Conservation (phyloP, 495 filamentous ascomycete species). For the Talaromyces adpressus region DNA sequence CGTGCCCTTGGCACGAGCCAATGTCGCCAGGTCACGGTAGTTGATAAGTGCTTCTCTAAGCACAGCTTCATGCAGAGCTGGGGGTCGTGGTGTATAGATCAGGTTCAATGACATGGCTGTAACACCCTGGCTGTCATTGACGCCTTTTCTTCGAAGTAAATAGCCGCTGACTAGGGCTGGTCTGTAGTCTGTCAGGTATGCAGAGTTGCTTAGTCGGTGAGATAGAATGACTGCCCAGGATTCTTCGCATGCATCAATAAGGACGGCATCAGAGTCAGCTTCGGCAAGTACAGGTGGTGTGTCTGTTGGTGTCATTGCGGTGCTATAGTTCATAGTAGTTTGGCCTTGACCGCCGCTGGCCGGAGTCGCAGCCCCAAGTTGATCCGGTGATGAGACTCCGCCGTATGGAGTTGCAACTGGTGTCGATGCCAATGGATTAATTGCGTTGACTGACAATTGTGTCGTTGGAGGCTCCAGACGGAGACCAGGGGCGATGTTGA, state of each 20-base stretch:
- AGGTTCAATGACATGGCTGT: slow-evolving; percentile 60
- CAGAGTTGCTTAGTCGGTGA: slow-evolving; percentile 63
- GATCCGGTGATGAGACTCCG: slow-evolving; percentile 38
- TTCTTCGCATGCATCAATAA: slow-evolving; percentile 73
- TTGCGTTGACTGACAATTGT: slow-evolving; percentile 16
- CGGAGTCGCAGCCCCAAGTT: slow-evolving; percentile 28
- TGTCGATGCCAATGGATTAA: slow-evolving; percentile 30
- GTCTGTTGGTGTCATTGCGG: slow-evolving; percentile 51
- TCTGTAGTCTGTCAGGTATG: slow-evolving; percentile 54
- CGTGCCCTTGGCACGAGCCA: slow-evolving; percentile 65
- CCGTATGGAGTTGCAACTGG: slow-evolving; percentile 39
- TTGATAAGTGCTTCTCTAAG: slow-evolving; percentile 66
- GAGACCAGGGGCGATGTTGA: slow-evolving; percentile 61
- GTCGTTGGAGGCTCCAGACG: slow-evolving; percentile 36
- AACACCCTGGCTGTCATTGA: slow-evolving; percentile 53
- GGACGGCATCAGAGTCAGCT: slow-evolving; percentile 62
- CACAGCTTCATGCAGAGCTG: slow-evolving; percentile 45
- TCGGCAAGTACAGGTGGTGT: slow-evolving; percentile 31
- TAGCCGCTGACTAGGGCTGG: slow-evolving; percentile 65
- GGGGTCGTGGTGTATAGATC: slow-evolving; percentile 45
- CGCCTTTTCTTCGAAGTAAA: slow-evolving; percentile 66
- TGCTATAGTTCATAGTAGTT: slow-evolving; percentile 19
- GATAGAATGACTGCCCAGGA: slow-evolving; percentile 70
- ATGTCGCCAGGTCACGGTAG: slow-evolving; percentile 66
- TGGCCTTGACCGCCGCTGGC: slow-evolving; percentile 17